Evolutionary conservation across 2,329 filamentous ascomycete species (phyloP), one percentile per base, ranked within the genome.

Genomic region (Ustulina deusta): DNA sequence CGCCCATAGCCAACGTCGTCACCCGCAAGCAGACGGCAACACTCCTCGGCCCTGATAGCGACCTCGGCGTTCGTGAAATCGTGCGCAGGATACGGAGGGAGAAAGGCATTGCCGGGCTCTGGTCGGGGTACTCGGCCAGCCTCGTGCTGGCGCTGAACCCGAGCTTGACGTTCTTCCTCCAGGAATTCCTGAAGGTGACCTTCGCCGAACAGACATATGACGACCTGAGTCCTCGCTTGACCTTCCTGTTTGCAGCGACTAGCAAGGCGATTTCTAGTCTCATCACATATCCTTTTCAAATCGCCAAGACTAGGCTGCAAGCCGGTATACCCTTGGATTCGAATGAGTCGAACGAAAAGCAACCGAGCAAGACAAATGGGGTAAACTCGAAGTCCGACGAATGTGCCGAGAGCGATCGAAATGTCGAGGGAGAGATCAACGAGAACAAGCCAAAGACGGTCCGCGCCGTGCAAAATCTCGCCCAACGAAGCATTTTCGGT

Each of bases 91-190:
- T 97, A 67, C 81, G 83, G 46, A 75, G 82, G 1, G 91, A 95
- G 76, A 91, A 91, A 72, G 93, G 94, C 0, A 67, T 94, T 10
- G 77, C 83, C 51, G 93, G 93, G 2, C 91, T 97, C 74, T 97
- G 94, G 94, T 91, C 93, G 0, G 94, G 94, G 0, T 97, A 97
- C 78, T 93, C 91, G 22, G 93, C 93, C 1, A 90, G 87, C 25
- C 79, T 97, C 65, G 85, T 97, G 44, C 81, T 97, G 58, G 94
- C 94, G 0, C 83, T 97, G 32, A 97, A 97, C 74, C 94, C 94
- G 1, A 91, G 91, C 71, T 86, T 97, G 70, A 97, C 94, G 0
- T 94, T 97, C 77, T 90, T 95, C 72, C 82, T 97, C 34, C 93
- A 97, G 75, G 90, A 93, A 73, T 81, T 90, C 7, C 81, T 96